Percentiles rank a stretch among this genome's conserved stretches.
These are phyloP conservation scores for Cyberlindnera petersonii DNA, from an alignment of 805 yeast genomes.

Conservation along the genomic window DNA sequence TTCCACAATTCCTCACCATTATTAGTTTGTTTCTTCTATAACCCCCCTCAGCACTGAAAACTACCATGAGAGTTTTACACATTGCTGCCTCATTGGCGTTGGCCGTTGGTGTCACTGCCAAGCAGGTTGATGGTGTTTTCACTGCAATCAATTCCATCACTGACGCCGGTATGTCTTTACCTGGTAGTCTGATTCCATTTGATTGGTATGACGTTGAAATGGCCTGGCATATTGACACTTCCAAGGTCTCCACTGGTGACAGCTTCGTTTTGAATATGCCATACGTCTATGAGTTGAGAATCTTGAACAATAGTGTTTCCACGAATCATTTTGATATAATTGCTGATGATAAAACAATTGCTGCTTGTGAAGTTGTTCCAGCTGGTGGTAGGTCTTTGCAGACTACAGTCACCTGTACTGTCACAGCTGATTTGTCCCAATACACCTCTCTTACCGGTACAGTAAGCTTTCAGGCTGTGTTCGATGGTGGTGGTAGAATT, in stretches of 20 bases:
- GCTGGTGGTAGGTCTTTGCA: slow-evolving; percentile 11
- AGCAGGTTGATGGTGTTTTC: slow-evolving; percentile 11
- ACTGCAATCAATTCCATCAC: slow-evolving; percentile 10
- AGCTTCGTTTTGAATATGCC: slow-evolving; percentile 17
- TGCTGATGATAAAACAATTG: slow-evolving; percentile 8
- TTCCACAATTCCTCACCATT: too few species aligned
- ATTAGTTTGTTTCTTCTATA: too few species aligned
- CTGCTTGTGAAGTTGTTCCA: slow-evolving; percentile 12
- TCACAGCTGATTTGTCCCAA: slow-evolving; percentile 7
- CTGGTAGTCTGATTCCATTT: slow-evolving; percentile 5
- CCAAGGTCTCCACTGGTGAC: slow-evolving; percentile 14
- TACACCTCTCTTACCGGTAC: slow-evolving; percentile 9
- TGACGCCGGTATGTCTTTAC: neutral
- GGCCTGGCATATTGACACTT: slow-evolving; percentile 10
- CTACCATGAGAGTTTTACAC: neutral
- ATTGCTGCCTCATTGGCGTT: neutral
- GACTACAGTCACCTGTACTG: slow-evolving; percentile 9
- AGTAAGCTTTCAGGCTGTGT: slow-evolving; percentile 5
- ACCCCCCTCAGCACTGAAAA: too few species aligned
- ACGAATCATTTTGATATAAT: slow-evolving; percentile 11
- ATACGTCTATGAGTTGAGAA: slow-evolving; percentile 15
- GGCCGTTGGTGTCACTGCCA: neutral
- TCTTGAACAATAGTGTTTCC: slow-evolving; percentile 1
- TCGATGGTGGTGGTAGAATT: slow-evolving; percentile 16
- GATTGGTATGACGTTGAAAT: slow-evolving; percentile 11